phyloP scores from a whole-genome alignment of 805 yeast genomes.

The Schwanniomyces pseudopolymorphus region DNA sequence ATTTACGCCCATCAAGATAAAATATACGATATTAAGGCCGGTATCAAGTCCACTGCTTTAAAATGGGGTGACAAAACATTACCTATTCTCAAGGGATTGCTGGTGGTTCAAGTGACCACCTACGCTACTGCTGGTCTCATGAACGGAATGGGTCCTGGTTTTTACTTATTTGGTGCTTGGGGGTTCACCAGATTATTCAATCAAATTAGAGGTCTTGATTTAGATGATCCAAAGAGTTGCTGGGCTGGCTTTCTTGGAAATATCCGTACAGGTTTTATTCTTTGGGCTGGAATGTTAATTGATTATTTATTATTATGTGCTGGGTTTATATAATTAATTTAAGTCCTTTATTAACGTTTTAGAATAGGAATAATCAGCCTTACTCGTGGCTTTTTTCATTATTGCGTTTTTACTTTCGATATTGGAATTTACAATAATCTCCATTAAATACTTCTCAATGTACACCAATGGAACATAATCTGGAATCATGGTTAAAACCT shows the following conservation, averaged over 20 bases:
- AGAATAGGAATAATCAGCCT: slow-evolving; percentile 25
- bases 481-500: slow-evolving; percentile 31
- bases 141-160: slow-evolving; percentile 87
- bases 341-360: slow-evolving; percentile 21
- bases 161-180: slow-evolving; percentile 59
- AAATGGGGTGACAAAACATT: slow-evolving; percentile 88
- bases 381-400: slow-evolving; percentile 26
- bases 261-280: slow-evolving; percentile 69
- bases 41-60: slow-evolving; percentile 92
- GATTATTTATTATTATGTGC: slow-evolving; percentile 57
- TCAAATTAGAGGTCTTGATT: slow-evolving; percentile 72
- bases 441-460: slow-evolving; percentile 24
- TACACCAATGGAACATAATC: slow-evolving; percentile 27
- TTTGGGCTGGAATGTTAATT: slow-evolving; percentile 63
- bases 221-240: slow-evolving; percentile 78
- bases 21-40: slow-evolving; percentile 80
- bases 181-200: slow-evolving; percentile 68
- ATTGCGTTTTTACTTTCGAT: slow-evolving; percentile 13
- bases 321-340: slow-evolving; percentile 35
- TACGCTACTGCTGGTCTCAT: slow-evolving; percentile 67
- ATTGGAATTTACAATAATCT: slow-evolving; percentile 19
- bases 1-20: slow-evolving; percentile 98
- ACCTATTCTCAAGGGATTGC: slow-evolving; percentile 61
- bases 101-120: slow-evolving; percentile 65
- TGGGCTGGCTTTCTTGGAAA: slow-evolving; percentile 79